Percentiles rank a stretch among this genome's conserved stretches.
These are phyloP conservation scores for Salix caprea DNA, from an alignment of 345 rosid genomes.

Conservation along the genomic window DNA sequence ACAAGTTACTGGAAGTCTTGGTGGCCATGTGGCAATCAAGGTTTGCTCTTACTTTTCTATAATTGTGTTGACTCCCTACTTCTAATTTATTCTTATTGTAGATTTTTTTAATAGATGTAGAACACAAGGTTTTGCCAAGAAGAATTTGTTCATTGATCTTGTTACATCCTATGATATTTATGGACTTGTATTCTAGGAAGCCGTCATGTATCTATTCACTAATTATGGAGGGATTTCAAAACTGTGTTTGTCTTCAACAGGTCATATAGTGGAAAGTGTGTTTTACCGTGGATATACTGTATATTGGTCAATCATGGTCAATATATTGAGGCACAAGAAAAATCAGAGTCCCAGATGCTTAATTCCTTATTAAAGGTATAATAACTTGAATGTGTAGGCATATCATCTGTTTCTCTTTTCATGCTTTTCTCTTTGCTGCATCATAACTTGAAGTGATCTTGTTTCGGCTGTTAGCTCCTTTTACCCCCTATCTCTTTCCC, in stretches of 20 bases:
- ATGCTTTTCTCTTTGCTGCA: background rate
- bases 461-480: background rate
- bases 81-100: background rate
- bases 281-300: conserved; percentile 76
- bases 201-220: background rate
- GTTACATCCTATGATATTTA: background rate
- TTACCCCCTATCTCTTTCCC: background rate
- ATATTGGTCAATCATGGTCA: conserved; percentile 69
- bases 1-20: conserved; percentile 60
- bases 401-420: conserved; percentile 2
- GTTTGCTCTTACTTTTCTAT: conserved; percentile 36
- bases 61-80: background rate
- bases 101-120: background rate
- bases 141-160: background rate
- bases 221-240: background rate
- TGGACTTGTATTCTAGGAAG: background rate
- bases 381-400: background rate
- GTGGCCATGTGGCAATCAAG: conserved; percentile 76
- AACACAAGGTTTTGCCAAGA: conserved; percentile 1
- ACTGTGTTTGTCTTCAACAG: conserved; percentile 38
- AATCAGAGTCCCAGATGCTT: conserved; percentile 36
- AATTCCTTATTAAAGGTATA: conserved; percentile 60
- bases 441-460: background rate
- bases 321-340: conserved; percentile 49
- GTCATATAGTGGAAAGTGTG: conserved; percentile 43